Base-by-base conservation (phyloP, 148 eudicot genomes). In the Cornus kousa region DNA sequence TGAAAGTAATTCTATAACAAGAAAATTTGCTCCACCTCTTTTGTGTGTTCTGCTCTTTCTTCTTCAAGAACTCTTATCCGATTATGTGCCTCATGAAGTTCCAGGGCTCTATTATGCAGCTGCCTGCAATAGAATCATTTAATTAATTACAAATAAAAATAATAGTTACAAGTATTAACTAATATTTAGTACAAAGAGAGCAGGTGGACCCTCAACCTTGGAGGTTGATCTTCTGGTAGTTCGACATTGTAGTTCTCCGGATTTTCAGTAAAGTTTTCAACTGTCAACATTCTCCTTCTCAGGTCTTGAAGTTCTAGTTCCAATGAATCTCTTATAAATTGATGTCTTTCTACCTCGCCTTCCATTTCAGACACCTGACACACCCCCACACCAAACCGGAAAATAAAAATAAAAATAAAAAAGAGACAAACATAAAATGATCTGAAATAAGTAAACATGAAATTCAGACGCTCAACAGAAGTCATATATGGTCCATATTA, bases 321-420 rank as follows among this genome's bases (percentile, higher is more conserved):
- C 40, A 87, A 57, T 28, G 90, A 85, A 79, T 87, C 83, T 78
- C 91, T 85, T 71, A 84, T 79, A 74, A 81, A 33, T 74, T 77
- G 81, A 69, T 90, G 85, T 65, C 84, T 80, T 67, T 87, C 87
- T 19, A 90, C 88, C 73, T 90, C 94, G 70, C 85, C 91, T 70
- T 88, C 91, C 94, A 88, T 90, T 84, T 88, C 91, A 60, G 77
- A 68, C 79, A 88, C 89, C 94, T 90, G 7, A 43, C 48, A 43
- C 7, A 0, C 8, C 9, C 48, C 48, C 48, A 4, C 37, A 33
- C 1, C 1, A 35, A 35, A 35, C 28, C 43, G 7, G 43, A 43
- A 43, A 9, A 0, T 0, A 43, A 43, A 43, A 43, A 1, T n/a
- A n/a, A n/a, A n/a, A n/a, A n/a, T n/a, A n/a, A 9, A 43, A 43